Conservation (phyloP, 768 basidiomycete species). For the Tephrocybe sp. region DNA sequence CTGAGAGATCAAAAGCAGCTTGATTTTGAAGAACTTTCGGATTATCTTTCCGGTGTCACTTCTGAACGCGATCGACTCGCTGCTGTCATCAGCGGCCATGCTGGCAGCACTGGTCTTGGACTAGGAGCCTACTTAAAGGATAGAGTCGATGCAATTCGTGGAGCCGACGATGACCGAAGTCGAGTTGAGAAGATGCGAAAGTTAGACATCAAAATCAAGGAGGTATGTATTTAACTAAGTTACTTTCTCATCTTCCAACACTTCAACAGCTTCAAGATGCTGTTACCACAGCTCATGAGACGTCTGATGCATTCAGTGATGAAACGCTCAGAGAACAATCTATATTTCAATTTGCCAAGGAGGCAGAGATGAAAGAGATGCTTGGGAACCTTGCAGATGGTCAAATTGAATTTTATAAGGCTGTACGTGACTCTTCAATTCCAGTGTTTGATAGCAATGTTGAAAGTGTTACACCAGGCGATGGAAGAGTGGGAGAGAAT, state of each 20-base stretch:
- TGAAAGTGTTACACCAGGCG: constrained; percentile 41
- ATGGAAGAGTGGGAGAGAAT: constrained; percentile 99
- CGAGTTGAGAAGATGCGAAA: constrained; percentile 93
- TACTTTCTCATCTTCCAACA: background rate
- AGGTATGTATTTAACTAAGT: constrained; percentile 47
- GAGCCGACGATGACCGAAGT: constrained; percentile 90
- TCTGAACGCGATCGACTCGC: constrained; percentile 90
- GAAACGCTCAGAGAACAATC: constrained; percentile 91
- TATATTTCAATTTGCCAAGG: constrained; percentile 87
- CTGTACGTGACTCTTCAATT: constrained; percentile 39
- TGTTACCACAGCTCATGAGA: constrained; percentile 92
- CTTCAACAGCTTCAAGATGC: constrained; percentile 84
- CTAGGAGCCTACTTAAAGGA: constrained; percentile 89
- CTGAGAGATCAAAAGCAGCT: constrained; percentile 98
- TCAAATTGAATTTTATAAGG: constrained; percentile 92
- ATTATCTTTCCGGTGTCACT: constrained; percentile 91
- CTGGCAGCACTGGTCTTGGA: constrained; percentile 80
- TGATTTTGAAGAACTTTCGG: constrained; percentile 96
- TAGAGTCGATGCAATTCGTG: constrained; percentile 86
- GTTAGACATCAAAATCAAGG: constrained; percentile 92
- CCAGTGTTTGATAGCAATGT: background rate
- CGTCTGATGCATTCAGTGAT: constrained; percentile 94
- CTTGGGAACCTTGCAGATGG: constrained; percentile 86
- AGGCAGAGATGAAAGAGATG: constrained; percentile 97
- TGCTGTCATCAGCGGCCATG: constrained; percentile 86